These are phyloP conservation scores for Candida awuae DNA, from an alignment of 805 yeast genomes.

Conservation along the genomic window DNA sequence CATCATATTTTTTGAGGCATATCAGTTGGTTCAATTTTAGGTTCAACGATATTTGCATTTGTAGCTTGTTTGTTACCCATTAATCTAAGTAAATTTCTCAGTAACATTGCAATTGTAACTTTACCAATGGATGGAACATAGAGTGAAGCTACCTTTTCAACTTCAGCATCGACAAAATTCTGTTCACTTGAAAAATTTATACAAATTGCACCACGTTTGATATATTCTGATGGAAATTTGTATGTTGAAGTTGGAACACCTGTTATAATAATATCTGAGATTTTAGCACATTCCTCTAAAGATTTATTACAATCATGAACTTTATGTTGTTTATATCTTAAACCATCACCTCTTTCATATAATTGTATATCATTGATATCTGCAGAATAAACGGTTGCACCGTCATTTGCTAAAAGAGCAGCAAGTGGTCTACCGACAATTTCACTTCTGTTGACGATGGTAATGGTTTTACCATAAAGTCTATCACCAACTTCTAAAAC, in stretches of 20 bases:
- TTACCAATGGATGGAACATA: conserved; percentile 96
- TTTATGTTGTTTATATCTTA: conserved; percentile 72
- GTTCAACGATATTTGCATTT: conserved; percentile 11
- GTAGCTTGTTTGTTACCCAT: conserved; percentile 50
- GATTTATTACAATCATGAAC: conserved; percentile 52
- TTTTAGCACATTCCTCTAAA: conserved; percentile 56
- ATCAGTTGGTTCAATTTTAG: conserved; percentile 11
- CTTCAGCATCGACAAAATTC: conserved; percentile 74
- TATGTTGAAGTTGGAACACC: conserved; percentile 85
- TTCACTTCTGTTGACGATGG: conserved; percentile 89
- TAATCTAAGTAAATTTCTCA: conserved; percentile 80
- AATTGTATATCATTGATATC: conserved; percentile 83
- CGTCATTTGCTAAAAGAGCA: conserved; percentile 92
- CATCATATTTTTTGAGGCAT: conserved; percentile 9
- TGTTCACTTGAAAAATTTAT: conserved; percentile 84
- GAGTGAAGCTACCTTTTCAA: conserved; percentile 78
- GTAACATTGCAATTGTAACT: conserved; percentile 90
- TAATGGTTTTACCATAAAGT: conserved; percentile 84
- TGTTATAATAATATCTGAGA: conserved; percentile 87
- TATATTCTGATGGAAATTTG: conserved; percentile 76
- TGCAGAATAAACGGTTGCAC: conserved; percentile 90
- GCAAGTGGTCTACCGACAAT: conserved; percentile 97
- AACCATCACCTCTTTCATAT: conserved; percentile 90
- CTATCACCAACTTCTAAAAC: conserved; percentile 84
- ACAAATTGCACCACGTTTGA: conserved; percentile 83